Evolutionary conservation across 129 eudicot genomes (phyloP), one percentile per base, ranked within the genome.

Genomic region (Artemisia tridentata): DNA sequence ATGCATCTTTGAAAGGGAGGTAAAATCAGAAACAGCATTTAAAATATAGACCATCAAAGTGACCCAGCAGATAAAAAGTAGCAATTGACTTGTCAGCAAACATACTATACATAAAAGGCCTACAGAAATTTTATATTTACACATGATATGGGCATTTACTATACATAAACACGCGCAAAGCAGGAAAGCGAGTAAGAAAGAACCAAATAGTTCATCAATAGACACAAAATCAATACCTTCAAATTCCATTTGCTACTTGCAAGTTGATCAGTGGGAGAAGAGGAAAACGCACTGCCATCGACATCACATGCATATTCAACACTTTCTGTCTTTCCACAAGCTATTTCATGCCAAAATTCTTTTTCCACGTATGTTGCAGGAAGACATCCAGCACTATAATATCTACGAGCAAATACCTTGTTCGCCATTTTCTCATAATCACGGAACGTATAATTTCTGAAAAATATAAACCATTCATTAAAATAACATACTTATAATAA

Each of bases 221-320:
- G 41, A 48, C 70, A 66, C 51, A 59, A 67, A 63, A 81, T 64
- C 7, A 72, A 74, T 31, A 95, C 99, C 99, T 95, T 90, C 58
- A 95, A 71, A 80, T 95, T 95, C 97, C 97, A 95, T 77, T 84
- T 95, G 91, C 99, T 95, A 75, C 82, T 88, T 56, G 97, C 99
- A 75, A 95, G 96, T 68, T 81, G 93, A 79, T 95, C 99, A 55
- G 64, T 75, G 25, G 93, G 84, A 77, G 96, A 90, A 75, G 99
- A 95, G 43, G 99, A 95, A 81, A 95, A 95, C 21, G 99, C 99
- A 79, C 99, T 95, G 74, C 99, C 99, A 80, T 95, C 99, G 80
- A 95, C 97, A 84, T 95, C 99, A 62, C 96, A 95, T 38, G 99
- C 99, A 81, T 95, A 95, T 84, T 95, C 99, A 79, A 95, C 97